phyloP scores from a whole-genome alignment of 2,329 filamentous ascomycete genomes.

The Rhytidhysteron rufulum region DNA sequence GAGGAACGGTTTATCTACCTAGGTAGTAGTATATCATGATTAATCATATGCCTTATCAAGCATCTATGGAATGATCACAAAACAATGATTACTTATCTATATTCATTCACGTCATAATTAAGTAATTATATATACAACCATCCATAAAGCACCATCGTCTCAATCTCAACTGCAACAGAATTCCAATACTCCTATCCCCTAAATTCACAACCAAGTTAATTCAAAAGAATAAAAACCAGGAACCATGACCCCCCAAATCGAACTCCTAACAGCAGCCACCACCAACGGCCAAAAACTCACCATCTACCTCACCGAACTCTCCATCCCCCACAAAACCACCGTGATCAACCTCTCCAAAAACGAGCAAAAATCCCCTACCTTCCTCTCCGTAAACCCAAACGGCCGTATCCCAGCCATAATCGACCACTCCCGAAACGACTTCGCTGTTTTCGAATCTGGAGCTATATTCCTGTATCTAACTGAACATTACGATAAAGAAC shows the following conservation, averaged over 20 bases:
- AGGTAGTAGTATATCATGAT: too few relatives aligned
- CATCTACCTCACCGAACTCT: constrained; percentile 79
- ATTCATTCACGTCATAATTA: too few relatives aligned
- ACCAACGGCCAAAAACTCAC: constrained; percentile 90
- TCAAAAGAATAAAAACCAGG: too few relatives aligned
- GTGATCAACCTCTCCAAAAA: constrained; percentile 70
- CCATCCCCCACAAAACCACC: constrained; percentile 71
- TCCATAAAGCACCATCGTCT: not conserved
- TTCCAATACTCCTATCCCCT: too few relatives aligned
- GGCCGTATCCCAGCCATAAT: constrained; percentile 86
- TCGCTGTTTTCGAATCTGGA: constrained; percentile 49
- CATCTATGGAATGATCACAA: too few relatives aligned
- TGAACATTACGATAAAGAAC: constrained; percentile 73
- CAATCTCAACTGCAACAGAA: too few relatives aligned
- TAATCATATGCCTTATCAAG: too few relatives aligned
- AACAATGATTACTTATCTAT: too few relatives aligned
- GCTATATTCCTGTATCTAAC: constrained; percentile 72
- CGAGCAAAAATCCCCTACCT: constrained; percentile 82
- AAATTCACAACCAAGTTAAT: too few relatives aligned
- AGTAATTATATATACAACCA: too few relatives aligned
- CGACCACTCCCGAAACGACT: constrained; percentile 48
- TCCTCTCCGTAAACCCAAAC: constrained; percentile 88
- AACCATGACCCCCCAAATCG: constrained; percentile 67
- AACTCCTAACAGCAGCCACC: constrained; percentile 76
- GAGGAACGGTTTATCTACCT: too few relatives aligned